A percentile compares a stretch with the other conserved stretches of the same genome.
These are phyloP conservation scores for Arthroderma sp. DNA, from an alignment of 2,329 filamentous ascomycete species.

Conservation along the genomic window DNA sequence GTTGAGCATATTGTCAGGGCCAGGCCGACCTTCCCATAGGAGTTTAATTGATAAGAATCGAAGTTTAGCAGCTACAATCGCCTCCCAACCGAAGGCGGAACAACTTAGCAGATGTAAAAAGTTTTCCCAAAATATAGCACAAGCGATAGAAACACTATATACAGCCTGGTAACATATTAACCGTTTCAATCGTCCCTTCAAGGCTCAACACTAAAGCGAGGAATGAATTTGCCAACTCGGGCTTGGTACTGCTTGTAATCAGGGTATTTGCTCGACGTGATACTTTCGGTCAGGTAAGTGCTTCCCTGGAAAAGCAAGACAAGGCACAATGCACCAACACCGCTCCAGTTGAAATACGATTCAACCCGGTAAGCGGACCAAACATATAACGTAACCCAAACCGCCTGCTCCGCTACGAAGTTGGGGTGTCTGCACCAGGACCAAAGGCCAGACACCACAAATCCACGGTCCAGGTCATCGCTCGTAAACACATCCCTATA, in stretches of 20 bases:
- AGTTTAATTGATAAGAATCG: not conserved
- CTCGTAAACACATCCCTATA: slow-evolving; percentile 45
- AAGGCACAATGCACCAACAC: slow-evolving; percentile 55
- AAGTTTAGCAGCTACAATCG: not conserved
- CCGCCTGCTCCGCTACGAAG: slow-evolving; percentile 78
- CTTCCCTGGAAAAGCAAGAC: slow-evolving; percentile 78
- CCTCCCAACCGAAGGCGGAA: not conserved
- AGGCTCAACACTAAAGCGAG: slow-evolving; percentile 28
- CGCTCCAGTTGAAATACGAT: slow-evolving; percentile 66
- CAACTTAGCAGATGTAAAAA: not conserved
- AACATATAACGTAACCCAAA: slow-evolving; percentile 80
- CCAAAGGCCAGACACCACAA: slow-evolving; percentile 74
- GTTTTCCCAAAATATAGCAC: not conserved
- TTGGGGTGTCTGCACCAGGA: slow-evolving; percentile 86
- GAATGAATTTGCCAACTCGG: slow-evolving; percentile 72
- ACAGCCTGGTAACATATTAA: not conserved
- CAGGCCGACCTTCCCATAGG: not conserved
- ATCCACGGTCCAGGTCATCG: slow-evolving; percentile 78
- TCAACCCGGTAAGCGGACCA: slow-evolving; percentile 71
- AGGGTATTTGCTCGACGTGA: slow-evolving; percentile 71
- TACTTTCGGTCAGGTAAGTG: slow-evolving; percentile 72
- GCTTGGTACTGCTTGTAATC: slow-evolving; percentile 79
- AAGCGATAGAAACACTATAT: not conserved
- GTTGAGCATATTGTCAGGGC: not conserved
- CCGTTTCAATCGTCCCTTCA: not conserved